These are phyloP conservation scores for Xerophyta viscosa DNA, from an alignment of 106 monocot genomes.

Conservation along the genomic window DNA sequence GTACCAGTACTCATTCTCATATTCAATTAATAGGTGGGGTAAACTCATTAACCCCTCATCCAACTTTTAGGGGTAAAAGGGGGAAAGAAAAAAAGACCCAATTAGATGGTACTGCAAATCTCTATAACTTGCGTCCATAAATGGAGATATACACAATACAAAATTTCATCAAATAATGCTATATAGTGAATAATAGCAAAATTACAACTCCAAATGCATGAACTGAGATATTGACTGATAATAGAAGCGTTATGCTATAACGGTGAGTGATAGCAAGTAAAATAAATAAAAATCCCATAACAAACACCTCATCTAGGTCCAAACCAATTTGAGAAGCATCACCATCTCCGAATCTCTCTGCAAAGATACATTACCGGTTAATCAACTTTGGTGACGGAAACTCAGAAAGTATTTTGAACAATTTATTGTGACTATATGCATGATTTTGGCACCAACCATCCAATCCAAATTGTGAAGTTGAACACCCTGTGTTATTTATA, in stretches of 20 bases:
- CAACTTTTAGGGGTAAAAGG: too few relatives aligned
- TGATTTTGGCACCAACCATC: slow-evolving; percentile 48
- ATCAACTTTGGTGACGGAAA: neutral
- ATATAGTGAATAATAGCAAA: too few relatives aligned
- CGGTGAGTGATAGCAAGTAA: too few relatives aligned
- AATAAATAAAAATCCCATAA: neutral
- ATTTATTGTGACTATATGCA: neutral
- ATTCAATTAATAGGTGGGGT: too few relatives aligned
- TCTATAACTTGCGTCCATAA: too few relatives aligned
- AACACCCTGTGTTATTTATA: slow-evolving; percentile 40
- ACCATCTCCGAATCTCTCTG: slow-evolving; percentile 99
- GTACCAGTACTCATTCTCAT: too few relatives aligned
- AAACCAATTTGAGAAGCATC: slow-evolving; percentile 92
- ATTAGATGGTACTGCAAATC: too few relatives aligned
- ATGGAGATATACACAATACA: too few relatives aligned
- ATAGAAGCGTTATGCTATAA: neutral
- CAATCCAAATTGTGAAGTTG: slow-evolving; percentile 82
- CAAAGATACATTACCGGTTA: slow-evolving; percentile 4
- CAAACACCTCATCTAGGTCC: slow-evolving; percentile 87
- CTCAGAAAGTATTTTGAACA: neutral
- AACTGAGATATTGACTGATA: neutral
- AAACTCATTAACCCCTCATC: too few relatives aligned
- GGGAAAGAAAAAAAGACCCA: too few relatives aligned
- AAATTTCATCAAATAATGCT: too few relatives aligned
- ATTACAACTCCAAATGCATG: neutral